phyloP scores from a whole-genome alignment of 495 filamentous ascomycete genomes.

The Hypoxylon fragiforme region DNA sequence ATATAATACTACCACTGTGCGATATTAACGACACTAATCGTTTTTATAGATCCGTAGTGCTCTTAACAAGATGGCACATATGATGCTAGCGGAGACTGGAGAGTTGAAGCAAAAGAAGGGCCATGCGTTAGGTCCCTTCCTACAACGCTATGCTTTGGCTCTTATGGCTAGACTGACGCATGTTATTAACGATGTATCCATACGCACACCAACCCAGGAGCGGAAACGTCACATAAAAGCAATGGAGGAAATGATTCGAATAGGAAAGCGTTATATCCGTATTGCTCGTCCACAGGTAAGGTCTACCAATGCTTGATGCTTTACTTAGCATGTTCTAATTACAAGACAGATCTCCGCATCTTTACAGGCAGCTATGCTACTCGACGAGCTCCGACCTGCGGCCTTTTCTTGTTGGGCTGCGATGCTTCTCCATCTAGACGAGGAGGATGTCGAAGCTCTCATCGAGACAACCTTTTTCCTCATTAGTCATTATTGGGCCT shows the following conservation, averaged over 20 bases:
- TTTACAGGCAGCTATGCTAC: conserved; percentile 78
- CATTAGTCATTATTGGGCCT: conserved; percentile 76
- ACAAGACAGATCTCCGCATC: conserved; percentile 75
- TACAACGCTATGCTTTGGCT: conserved; percentile 84
- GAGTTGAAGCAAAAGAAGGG: conserved; percentile 57
- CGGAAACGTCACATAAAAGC: conserved; percentile 75
- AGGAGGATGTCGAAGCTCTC: conserved; percentile 75
- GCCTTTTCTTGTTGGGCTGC: conserved; percentile 84
- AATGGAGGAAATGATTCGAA: conserved; percentile 83
- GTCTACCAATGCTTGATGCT: not conserved
- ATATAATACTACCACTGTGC: conserved; percentile 6
- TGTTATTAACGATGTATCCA: conserved; percentile 71
- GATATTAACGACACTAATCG: conserved; percentile 22
- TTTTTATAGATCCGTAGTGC: conserved; percentile 59
- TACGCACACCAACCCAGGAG: conserved; percentile 62
- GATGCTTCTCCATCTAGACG: conserved; percentile 71
- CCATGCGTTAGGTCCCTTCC: conserved; percentile 70
- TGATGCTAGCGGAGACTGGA: conserved; percentile 58
- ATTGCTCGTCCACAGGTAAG: conserved; percentile 84
- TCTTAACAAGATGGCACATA: conserved; percentile 65
- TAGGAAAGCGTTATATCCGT: conserved; percentile 68
- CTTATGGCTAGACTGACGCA: conserved; percentile 82
- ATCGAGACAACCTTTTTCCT: conserved; percentile 88
- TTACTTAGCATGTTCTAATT: conserved; percentile 2
- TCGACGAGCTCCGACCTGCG: conserved; percentile 68